Percentiles rank a stretch among this genome's conserved stretches.
Conservation (phyloP, 2,329 filamentous ascomycete genomes). For the Atkinsonella texensis region DNA sequence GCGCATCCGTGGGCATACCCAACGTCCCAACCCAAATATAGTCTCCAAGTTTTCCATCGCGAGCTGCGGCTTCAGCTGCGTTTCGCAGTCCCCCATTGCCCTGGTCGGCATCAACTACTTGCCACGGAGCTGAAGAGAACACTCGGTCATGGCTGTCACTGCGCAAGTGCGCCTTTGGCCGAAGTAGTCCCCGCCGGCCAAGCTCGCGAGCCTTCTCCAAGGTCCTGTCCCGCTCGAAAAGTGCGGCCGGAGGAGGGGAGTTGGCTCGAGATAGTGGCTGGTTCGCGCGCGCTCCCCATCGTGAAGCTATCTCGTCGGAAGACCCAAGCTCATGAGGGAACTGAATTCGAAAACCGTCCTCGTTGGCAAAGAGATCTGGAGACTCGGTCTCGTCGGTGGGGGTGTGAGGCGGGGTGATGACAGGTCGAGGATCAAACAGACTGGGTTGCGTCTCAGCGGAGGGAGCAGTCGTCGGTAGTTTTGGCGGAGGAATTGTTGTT, state of each 20-base stretch:
- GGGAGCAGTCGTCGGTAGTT: conserved; percentile 12
- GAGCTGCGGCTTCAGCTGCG: conserved; percentile 65
- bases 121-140: conserved; percentile 72
- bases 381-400: conserved; percentile 34
- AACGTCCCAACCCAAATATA: conserved; percentile 87
- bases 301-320: conserved; percentile 61
- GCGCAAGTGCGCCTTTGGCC: conserved; percentile 38
- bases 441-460: conserved; percentile 33
- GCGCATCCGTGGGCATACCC: conserved; percentile 84
- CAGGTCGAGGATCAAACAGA: conserved; percentile 35
- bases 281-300: conserved; percentile 64
- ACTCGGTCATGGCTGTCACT: conserved; percentile 56
- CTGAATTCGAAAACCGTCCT: conserved; percentile 45
- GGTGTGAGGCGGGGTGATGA: conserved; percentile 44
- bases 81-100: conserved; percentile 89
- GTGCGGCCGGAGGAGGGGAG: conserved; percentile 61
- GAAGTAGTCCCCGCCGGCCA: conserved; percentile 43
- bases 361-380: conserved; percentile 42
- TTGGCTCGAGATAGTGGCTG: conserved; percentile 69
- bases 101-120: conserved; percentile 72
- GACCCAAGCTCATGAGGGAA: conserved; percentile 43
- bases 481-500: conserved; percentile 15
- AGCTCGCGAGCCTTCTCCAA: conserved; percentile 46
- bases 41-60: conserved; percentile 57
- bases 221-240: conserved; percentile 54